Evolutionary conservation across 495 filamentous ascomycete species (phyloP).

Genomic region (Sporormia fimetaria): DNA sequence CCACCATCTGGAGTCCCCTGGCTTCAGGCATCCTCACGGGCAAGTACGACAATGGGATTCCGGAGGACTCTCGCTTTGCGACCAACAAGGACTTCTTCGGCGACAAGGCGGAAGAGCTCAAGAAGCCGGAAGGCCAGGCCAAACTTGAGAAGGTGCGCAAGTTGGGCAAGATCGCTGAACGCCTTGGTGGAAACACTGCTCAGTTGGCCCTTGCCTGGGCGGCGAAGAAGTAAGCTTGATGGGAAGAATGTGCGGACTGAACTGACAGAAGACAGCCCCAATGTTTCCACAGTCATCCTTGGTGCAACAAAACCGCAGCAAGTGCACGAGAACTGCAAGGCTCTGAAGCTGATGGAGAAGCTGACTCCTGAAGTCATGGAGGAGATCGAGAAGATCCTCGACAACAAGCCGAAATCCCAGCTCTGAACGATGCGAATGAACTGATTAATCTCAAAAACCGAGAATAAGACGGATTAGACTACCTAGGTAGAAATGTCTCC

Average conservation of each 20-base stretch:
- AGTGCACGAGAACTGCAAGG: slow-evolving; percentile 35
- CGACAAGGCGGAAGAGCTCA: slow-evolving; percentile 22
- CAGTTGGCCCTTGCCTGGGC: slow-evolving; percentile 34
- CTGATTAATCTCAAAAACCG: no score
- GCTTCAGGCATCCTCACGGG: slow-evolving; percentile 35
- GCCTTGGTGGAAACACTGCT: slow-evolving; percentile 29
- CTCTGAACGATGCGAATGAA: no score
- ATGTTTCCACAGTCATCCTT: slow-evolving; percentile 36
- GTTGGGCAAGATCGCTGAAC: slow-evolving; percentile 32
- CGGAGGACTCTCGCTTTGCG: slow-evolving; percentile 34
- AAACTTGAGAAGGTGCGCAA: slow-evolving; percentile 37
- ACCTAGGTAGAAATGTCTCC: no score
- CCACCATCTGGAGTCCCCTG: slow-evolving; percentile 36
- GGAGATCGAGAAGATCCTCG: slow-evolving; percentile 34
- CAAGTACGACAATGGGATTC: slow-evolving; percentile 38
- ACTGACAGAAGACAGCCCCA: slow-evolving; percentile 9
- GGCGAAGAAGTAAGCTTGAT: slow-evolving; percentile 29
- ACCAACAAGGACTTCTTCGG: slow-evolving; percentile 32
- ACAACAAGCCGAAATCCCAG: slow-evolving; percentile 32
- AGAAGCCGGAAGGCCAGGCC: slow-evolving; percentile 33
- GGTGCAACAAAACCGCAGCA: slow-evolving; percentile 33
- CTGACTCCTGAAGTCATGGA: slow-evolving; percentile 35
- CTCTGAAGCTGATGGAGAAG: slow-evolving; percentile 31
- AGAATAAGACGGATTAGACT: no score
- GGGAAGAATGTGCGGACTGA: not conserved